Base-by-base conservation (phyloP, 2,329 filamentous ascomycete genomes). In the Beauveria varroae region DNA sequence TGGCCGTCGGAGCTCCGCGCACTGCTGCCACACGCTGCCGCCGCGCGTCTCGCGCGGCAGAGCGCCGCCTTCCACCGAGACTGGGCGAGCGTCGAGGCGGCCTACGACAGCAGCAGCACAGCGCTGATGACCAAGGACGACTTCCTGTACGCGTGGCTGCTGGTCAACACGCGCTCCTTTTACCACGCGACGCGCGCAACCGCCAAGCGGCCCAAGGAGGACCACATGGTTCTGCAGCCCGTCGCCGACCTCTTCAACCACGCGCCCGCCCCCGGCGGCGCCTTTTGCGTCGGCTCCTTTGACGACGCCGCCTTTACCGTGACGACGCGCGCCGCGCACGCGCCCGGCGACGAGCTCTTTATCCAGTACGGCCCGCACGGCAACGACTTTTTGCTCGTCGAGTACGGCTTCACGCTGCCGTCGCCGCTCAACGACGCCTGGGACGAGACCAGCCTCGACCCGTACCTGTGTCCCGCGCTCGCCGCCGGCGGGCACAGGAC, bases 201-300 rank as follows among this genome's bases (percentile, higher is more conserved):
- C 63, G 73, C 78, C 68, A 67, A 72, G 64, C 71, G 76, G 26
- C 65, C 73, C 66, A 68, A 73, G 67, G 71, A 81, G 65, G 87
- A 90, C 66, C 83, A 83, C 67, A 84, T 90, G 77, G 84, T 84
- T 10, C 79, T 91, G 65, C 87, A 86, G 71, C 89, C 89, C 0
- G 86, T 90, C 41, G 85, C 87, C 1, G 89, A 92, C 70, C 83
- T 89, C 60, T 87, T 91, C 77, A 92, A 84, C 66, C 81, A 83
- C 67, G 70, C 75, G 5, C 73, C 79, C 44, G 66, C 66, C 5
- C 26, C 26, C 10, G 78, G 79, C 30, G 34, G 12, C 12, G 34
- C 34, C 12, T 87, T 84, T 71, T 87, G 84, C 71, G 72, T 76
- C 16, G 83, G 85, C 0, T 69, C 76, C n/a, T 83, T 82, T 66